Conservation (phyloP, 495 filamentous ascomycete species). For the Hypoxylon lienhwacheense region DNA sequence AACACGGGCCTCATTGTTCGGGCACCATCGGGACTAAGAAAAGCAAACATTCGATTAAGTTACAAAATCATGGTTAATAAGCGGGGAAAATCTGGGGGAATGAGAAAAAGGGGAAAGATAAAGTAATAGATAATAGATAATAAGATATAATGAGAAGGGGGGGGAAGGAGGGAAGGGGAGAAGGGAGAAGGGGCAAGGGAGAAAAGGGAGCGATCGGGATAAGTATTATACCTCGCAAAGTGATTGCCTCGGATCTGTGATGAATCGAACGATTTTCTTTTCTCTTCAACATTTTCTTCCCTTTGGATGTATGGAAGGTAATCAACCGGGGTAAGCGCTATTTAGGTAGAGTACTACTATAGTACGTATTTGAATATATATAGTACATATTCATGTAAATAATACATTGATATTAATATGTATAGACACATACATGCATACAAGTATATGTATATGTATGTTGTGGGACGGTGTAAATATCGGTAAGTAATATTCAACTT, state of each 20-base stretch:
- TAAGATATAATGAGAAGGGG: constrained; percentile 1
- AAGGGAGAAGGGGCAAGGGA: not conserved
- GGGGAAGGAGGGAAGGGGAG: not conserved
- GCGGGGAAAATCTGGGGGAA: constrained; percentile 31
- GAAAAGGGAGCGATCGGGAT: not conserved
- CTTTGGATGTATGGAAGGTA: no score
- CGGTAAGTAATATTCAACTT: no score
- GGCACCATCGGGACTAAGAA: constrained; percentile 14
- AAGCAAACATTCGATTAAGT: constrained; percentile 28
- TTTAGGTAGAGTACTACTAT: no score
- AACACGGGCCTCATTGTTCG: constrained; percentile 4
- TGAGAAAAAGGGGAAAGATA: not conserved
- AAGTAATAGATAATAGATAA: no score
- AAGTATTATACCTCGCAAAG: not conserved
- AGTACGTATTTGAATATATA: no score
- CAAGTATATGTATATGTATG: not conserved
- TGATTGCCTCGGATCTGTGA: constrained; percentile 17
- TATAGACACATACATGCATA: not conserved
- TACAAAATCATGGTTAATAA: constrained; percentile 8
- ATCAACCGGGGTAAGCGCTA: no score
- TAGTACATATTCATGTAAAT: no score
- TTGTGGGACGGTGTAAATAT: no score
- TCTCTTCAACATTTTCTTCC: not conserved
- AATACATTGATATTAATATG: not conserved
- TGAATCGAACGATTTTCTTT: constrained; percentile 20